Evolutionary conservation across 148 eudicot genomes (phyloP).

Genomic region (Rhododendron henanense): DNA sequence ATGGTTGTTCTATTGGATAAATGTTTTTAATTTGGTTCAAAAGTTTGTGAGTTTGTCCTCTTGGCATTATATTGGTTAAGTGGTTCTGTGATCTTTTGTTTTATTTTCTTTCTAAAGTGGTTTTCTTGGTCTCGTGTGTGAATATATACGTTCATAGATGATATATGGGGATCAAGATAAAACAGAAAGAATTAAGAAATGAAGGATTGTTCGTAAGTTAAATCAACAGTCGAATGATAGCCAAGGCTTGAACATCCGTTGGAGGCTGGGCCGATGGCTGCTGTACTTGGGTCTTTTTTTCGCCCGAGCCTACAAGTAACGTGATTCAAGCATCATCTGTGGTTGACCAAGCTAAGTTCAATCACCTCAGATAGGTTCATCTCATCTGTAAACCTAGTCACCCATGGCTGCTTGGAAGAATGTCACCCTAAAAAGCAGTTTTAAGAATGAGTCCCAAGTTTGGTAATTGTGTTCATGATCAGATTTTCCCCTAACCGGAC

Average conservation of each 20-base stretch:
- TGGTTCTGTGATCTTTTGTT: neutral
- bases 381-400: neutral
- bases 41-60: neutral
- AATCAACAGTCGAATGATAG: neutral
- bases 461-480: neutral
- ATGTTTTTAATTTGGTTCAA: neutral
- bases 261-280: neutral
- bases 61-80: neutral
- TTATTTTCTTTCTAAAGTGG: neutral
- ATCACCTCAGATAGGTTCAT: neutral
- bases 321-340: neutral
- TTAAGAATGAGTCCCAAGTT: neutral
- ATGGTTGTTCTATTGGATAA: neutral
- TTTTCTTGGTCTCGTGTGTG: neutral
- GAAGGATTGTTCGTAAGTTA: neutral
- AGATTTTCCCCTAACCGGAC: neutral
- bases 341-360: neutral
- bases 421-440: neutral
- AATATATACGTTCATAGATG: neutral
- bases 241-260: neutral
- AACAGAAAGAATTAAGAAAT: neutral
- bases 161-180: neutral
- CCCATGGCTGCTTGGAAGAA: neutral
- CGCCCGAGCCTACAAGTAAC: neutral
- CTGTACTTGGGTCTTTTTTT: neutral